These are phyloP conservation scores for Botrytis galanthina DNA, from an alignment of 2,329 filamentous ascomycete species.

Conservation along the genomic window DNA sequence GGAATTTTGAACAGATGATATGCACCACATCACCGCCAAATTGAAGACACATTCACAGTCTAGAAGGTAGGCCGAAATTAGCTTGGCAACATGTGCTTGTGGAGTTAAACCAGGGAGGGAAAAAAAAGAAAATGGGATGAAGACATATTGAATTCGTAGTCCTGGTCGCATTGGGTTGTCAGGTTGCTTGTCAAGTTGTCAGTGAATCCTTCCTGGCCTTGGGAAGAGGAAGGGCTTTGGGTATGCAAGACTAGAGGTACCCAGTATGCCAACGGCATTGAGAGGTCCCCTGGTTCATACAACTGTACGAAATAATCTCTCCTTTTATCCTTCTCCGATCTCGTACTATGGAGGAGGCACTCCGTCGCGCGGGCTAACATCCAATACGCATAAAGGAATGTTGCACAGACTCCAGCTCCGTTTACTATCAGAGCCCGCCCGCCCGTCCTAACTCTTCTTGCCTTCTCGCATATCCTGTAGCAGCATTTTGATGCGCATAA, in stretches of 20 bases:
- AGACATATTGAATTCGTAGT: background rate
- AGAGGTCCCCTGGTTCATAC: background rate
- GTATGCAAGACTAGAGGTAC: background rate
- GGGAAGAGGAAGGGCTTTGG: background rate
- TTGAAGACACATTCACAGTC: background rate
- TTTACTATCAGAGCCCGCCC: background rate
- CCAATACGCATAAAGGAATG: background rate
- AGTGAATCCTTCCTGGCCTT: background rate
- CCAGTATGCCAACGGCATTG: constrained; percentile 1
- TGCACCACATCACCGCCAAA: background rate
- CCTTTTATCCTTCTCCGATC: background rate
- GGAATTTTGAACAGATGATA: background rate
- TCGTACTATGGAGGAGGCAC: background rate
- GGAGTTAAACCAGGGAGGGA: background rate
- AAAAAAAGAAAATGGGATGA: background rate
- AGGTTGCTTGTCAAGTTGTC: background rate
- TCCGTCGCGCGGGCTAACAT: background rate
- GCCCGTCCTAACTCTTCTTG: background rate
- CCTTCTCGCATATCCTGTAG: background rate
- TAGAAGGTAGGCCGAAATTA: background rate
- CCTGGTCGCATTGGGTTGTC: background rate
- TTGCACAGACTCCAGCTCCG: constrained; percentile 4
- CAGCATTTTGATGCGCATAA: background rate
- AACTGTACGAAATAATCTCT: constrained; percentile 4
- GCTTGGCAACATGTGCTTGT: background rate